Evolutionary conservation across 257 asterid species (phyloP).

Genomic region (Nicotiana obtusifolia): DNA sequence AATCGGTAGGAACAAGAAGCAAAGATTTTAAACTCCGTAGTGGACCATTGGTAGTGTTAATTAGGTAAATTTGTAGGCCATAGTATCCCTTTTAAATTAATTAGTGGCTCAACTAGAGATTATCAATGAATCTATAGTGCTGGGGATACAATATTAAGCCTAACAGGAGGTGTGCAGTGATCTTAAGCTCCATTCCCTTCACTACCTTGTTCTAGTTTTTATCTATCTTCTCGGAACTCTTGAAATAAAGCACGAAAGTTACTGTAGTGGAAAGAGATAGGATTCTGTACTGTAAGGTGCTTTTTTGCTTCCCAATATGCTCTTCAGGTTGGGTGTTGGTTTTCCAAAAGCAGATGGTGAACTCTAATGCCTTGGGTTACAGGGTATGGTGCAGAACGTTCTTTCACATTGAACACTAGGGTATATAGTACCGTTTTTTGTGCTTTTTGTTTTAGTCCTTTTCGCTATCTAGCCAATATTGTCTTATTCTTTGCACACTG

Average conservation of each 20-base stretch:
- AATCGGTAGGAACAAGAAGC: neutral
- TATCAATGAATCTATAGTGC: neutral
- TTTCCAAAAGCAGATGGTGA: neutral
- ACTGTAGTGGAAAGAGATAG: neutral
- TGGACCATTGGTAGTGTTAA: neutral
- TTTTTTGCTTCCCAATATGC: neutral
- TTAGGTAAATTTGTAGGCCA: neutral
- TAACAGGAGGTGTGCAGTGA: neutral
- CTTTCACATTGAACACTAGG: neutral
- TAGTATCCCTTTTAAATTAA: neutral
- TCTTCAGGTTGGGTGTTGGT: neutral
- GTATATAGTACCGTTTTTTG: neutral
- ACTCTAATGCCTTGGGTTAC: neutral
- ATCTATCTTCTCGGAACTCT: neutral
- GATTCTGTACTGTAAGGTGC: constrained; percentile 1
- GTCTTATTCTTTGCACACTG: neutral
- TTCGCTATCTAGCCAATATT: neutral
- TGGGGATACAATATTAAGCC: neutral
- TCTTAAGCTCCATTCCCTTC: neutral
- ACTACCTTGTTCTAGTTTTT: constrained; percentile 1
- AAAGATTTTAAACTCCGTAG: neutral
- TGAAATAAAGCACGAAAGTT: neutral
- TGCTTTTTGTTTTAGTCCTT: neutral
- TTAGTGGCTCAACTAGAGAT: neutral
- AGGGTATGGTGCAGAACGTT: neutral